Percentiles rank a stretch among this genome's conserved stretches.
These are phyloP conservation scores for Clonostachys rhizophaga DNA, from an alignment of 2,329 filamentous ascomycete species.

Conservation along the genomic window DNA sequence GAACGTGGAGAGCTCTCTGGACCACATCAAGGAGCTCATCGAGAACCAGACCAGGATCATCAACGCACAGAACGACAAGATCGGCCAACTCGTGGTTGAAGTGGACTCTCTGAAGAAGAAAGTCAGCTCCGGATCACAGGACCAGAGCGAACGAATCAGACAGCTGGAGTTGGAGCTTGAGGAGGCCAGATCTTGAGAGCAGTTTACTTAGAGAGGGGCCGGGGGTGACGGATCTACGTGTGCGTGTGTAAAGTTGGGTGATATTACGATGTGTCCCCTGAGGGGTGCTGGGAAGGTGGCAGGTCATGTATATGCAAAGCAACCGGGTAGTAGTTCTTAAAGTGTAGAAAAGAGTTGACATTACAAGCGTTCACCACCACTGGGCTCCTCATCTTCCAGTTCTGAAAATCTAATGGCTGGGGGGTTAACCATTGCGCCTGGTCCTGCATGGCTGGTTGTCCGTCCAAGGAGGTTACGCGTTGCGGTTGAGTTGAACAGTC, in stretches of 20 bases:
- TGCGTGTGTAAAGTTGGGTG: background rate
- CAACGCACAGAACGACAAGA: conserved; percentile 71
- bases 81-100: conserved; percentile 64
- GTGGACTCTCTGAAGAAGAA: conserved; percentile 79
- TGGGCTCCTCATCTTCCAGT: no score
- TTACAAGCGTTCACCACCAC: background rate
- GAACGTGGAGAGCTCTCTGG: conserved; percentile 59
- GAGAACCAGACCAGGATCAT: conserved; percentile 76
- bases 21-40: conserved; percentile 73
- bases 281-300: background rate
- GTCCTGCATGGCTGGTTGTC: no score
- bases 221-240: no score
- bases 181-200: conserved; percentile 48
- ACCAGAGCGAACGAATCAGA: conserved; percentile 64
- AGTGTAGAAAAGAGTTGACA: background rate
- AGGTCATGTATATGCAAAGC: no score
- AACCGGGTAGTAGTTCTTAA: no score
- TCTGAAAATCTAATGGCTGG: no score
- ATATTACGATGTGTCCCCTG: background rate
- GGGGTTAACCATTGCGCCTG: no score
- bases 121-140: conserved; percentile 46
- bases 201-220: background rate
- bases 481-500: no score
- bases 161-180: conserved; percentile 66
- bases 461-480: no score